These are phyloP conservation scores for Fusarium luffae DNA, from an alignment of 2,329 filamentous ascomycete species.

Conservation along the genomic window DNA sequence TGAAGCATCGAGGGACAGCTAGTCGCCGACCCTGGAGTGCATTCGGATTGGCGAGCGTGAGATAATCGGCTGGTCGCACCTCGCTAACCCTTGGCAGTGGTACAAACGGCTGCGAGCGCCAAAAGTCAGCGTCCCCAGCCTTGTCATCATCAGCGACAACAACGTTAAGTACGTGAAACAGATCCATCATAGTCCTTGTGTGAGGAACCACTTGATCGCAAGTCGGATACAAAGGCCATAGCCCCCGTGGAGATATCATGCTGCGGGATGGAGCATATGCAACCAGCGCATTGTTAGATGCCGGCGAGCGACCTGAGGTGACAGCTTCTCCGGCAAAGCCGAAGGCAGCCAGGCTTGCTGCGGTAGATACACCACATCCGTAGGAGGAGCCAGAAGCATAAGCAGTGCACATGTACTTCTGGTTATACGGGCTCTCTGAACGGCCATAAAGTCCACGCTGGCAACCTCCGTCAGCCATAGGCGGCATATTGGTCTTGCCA, in stretches of 20 bases:
- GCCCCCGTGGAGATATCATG: slow-evolving; percentile 61
- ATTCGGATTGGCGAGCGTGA: neutral
- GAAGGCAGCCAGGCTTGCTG: slow-evolving; percentile 63
- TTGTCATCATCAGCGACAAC: slow-evolving; percentile 56
- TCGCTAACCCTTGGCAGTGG: slow-evolving; percentile 50
- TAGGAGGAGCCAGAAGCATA: slow-evolving; percentile 69
- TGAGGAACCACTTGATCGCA: slow-evolving; percentile 67
- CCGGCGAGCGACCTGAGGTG: slow-evolving; percentile 65
- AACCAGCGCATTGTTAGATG: slow-evolving; percentile 66
- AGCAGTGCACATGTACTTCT: slow-evolving; percentile 62
- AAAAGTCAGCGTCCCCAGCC: slow-evolving; percentile 58
- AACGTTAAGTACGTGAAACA: slow-evolving; percentile 61
- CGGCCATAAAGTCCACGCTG: slow-evolving; percentile 67
- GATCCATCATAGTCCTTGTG: slow-evolving; percentile 60
- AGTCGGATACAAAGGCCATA: slow-evolving; percentile 66
- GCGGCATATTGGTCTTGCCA: slow-evolving; percentile 67
- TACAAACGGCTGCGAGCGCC: slow-evolving; percentile 61
- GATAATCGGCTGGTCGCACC: slow-evolving; percentile 36
- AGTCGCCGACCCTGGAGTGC: neutral
- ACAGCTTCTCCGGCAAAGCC: slow-evolving; percentile 67
- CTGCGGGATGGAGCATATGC: slow-evolving; percentile 67
- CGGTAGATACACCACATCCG: slow-evolving; percentile 62
- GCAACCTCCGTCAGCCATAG: slow-evolving; percentile 69
- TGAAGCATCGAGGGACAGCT: neutral
- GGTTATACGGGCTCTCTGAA: slow-evolving; percentile 67